These are phyloP conservation scores for Cyclotella baltica DNA, from an alignment of 108 stramenopile genomes.

Conservation along the genomic window DNA sequence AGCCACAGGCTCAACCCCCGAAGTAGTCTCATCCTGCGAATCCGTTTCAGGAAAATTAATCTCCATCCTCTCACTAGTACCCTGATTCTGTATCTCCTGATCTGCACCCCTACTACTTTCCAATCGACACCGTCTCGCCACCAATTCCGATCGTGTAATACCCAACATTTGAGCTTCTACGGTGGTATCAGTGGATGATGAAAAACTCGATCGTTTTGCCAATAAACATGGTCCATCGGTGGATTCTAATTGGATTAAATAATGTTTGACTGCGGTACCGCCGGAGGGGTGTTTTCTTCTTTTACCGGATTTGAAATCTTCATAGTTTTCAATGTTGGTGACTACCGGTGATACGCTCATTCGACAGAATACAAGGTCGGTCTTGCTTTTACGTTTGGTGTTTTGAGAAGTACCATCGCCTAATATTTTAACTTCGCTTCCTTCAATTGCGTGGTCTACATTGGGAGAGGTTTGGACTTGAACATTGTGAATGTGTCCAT, in stretches of 20 bases:
- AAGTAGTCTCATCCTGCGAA: conserved; percentile 37
- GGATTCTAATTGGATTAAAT: conserved; percentile 65
- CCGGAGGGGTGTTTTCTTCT: conserved; percentile 28
- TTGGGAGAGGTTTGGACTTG: conserved; percentile 39
- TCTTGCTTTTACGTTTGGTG: conserved; percentile 54
- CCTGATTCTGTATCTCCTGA: not conserved
- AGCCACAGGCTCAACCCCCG: conserved; percentile 27
- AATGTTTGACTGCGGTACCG: conserved; percentile 56
- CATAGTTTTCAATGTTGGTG: not conserved
- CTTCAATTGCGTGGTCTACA: conserved; percentile 21
- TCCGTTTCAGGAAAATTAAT: conserved; percentile 14
- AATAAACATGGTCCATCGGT: conserved; percentile 28
- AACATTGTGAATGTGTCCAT: conserved; percentile 52
- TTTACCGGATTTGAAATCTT: conserved; percentile 26
- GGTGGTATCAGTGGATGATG: conserved; percentile 54
- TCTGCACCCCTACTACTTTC: not conserved
- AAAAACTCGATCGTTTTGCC: conserved; percentile 21
- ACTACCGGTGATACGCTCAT: conserved; percentile 64
- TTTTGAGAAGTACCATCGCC: conserved; percentile 15
- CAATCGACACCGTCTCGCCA: conserved; percentile 27
- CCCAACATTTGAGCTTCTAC: conserved; percentile 55
- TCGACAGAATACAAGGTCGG: conserved; percentile 46
- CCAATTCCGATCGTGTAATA: conserved; percentile 48
- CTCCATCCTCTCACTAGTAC: not conserved
- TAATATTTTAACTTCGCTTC: conserved; percentile 36